Base-by-base conservation (phyloP, 2,329 filamentous ascomycete genomes). In the Cladosporium austrohemisphaericum region DNA sequence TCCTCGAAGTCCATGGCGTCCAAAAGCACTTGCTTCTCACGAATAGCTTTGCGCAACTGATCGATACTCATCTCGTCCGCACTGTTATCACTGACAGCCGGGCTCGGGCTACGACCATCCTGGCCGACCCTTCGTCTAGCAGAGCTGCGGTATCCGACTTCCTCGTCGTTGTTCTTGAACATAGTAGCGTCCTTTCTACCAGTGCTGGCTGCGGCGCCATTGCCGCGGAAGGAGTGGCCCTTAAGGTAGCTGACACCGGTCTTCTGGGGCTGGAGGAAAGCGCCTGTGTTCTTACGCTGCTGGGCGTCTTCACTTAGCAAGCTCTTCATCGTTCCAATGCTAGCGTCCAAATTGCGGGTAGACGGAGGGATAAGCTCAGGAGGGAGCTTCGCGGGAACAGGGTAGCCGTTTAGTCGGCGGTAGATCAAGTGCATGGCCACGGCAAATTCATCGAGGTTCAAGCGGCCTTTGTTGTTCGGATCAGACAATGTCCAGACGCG, bases 361-460 rank as follows among this genome's bases (percentile, higher is more conserved):
- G 93, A 97, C 1, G 93, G 93, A 18, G 93, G 93, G 5, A 97
- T 84, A 52, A 98, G 80, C 73, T 98, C 93, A 0, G 93, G 83
- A 7, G 93, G 93, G 9, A 98, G 77, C 36, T 85, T 84, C 61
- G 84, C 87, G 13, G 93, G 93, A 25, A 97, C 78, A 1, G 92
- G 91, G 63, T 97, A 97, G 28, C 92, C 92, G 62, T 98, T 97
- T 46, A 98, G 78, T 66, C 94, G 95, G 60, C 93, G 81, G 72
- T 98, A 98, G 61, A 98, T 98, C 70, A 98, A 74, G 77, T 98
- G 93, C 93, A 98, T 98, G 8, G 91, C 90, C 45, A 98, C 92
- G 7, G 93, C 91, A 65, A 98, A 98, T 65, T 98, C 93, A 65
- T 98, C 93, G 62, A 97, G 81, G 61, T 98, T 91, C 23, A 98